These are phyloP conservation scores for Ocimum tenuiflorum DNA, from an alignment of 257 asterid species.

Conservation along the genomic window DNA sequence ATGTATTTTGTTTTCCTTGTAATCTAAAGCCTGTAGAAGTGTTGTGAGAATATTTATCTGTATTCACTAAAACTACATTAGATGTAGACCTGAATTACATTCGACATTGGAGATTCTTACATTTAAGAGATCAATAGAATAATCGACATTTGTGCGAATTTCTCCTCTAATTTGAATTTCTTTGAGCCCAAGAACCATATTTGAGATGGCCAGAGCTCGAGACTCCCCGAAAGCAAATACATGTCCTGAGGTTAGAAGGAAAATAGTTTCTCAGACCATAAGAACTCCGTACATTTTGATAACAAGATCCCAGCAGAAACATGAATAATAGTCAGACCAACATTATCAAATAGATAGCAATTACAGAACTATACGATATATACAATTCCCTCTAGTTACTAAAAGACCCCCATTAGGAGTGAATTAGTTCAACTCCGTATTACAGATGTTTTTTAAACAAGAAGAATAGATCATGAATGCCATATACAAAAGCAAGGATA, in stretches of 20 bases:
- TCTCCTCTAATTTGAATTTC: constrained; percentile 99
- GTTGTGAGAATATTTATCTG: constrained; percentile 6
- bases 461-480: background rate
- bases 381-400: no score
- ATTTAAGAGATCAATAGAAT: constrained; percentile 93
- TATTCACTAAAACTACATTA: background rate
- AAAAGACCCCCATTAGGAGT: no score
- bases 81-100: constrained; percentile 7
- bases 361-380: no score
- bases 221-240: constrained; percentile 99
- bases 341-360: no score
- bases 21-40: constrained; percentile 73
- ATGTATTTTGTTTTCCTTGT: constrained; percentile 91
- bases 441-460: background rate
- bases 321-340: background rate
- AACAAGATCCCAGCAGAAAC: constrained; percentile 5
- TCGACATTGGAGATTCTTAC: constrained; percentile 43
- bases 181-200: constrained; percentile 99
- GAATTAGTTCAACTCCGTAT: no score
- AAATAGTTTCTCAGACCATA: no score
- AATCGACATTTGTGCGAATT: constrained; percentile 96
- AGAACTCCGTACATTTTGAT: no score
- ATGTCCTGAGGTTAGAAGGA: constrained; percentile 56
- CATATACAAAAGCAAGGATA: background rate
- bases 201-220: constrained; percentile 93